These are phyloP conservation scores for Lonicera japonica DNA, from an alignment of 129 eudicot genomes.

Conservation along the genomic window DNA sequence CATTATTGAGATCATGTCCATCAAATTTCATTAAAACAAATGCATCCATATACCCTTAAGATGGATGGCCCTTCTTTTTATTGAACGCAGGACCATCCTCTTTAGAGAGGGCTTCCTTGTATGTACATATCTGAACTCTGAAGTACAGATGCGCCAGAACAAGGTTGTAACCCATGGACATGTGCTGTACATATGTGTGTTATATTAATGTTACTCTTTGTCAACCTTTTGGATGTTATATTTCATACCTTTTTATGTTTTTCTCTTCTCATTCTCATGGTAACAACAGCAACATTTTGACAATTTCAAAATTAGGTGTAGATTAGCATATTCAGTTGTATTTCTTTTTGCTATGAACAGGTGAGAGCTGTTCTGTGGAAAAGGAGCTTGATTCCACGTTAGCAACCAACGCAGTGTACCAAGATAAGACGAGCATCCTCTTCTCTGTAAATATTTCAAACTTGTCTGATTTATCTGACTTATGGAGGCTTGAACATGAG, in stretches of 20 bases:
- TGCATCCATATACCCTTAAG: no score
- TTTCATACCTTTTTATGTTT: neutral
- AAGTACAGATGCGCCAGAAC: neutral
- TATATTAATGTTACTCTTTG: neutral
- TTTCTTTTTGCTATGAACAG: conserved; percentile 27
- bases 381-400: conserved; percentile 65
- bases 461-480: conserved; percentile 5
- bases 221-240: neutral
- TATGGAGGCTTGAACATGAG: neutral
- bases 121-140: no score
- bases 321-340: no score
- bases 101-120: no score
- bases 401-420: conserved; percentile 84
- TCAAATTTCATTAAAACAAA: no score
- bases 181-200: neutral
- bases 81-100: no score
- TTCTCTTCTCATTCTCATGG: neutral
- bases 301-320: no score
- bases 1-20: no score
- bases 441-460: conserved; percentile 63
- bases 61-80: no score
- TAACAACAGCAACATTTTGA: no score
- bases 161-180: neutral
- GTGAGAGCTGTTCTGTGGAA: conserved; percentile 96
- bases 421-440: conserved; percentile 90